Conservation (phyloP, 768 basidiomycete genomes). For the Boletus huronensis region DNA sequence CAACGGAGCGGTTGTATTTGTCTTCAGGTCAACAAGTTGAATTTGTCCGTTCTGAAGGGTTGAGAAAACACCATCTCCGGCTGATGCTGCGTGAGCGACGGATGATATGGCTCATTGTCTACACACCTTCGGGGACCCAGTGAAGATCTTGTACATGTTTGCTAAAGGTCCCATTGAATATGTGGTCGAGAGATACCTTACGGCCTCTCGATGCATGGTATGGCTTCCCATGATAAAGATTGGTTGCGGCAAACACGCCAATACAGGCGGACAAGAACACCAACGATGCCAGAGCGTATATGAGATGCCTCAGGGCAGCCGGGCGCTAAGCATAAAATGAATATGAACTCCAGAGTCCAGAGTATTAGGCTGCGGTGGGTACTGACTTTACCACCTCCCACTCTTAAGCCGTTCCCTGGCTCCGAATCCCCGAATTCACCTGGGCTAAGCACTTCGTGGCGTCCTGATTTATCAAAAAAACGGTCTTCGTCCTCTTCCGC, state of each 20-base stretch:
- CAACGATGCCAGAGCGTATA: conserved; percentile 57
- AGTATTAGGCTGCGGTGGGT: background rate
- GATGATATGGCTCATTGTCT: background rate
- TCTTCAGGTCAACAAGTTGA: conserved; percentile 76
- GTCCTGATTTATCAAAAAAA: conserved; percentile 46
- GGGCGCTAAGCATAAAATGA: conserved; percentile 36
- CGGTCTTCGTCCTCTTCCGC: conserved; percentile 58
- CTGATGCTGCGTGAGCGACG: conserved; percentile 40
- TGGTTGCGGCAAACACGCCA: conserved; percentile 72
- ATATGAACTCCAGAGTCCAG: conserved; percentile 6
- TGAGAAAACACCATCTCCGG: conserved; percentile 92
- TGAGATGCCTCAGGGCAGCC: conserved; percentile 56
- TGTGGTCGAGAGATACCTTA: conserved; percentile 81
- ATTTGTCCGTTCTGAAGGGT: conserved; percentile 59
- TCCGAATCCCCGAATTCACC: conserved; percentile 22
- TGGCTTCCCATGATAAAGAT: conserved; percentile 55
- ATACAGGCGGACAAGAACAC: conserved; percentile 63
- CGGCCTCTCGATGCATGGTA: conserved; percentile 51
- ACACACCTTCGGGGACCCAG: conserved; percentile 91
- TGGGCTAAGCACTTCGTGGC: background rate
- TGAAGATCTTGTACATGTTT: conserved; percentile 46
- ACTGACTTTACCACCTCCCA: conserved; percentile 39
- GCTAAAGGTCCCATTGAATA: conserved; percentile 89
- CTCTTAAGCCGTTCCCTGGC: conserved; percentile 31
- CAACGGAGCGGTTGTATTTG: conserved; percentile 61